phyloP scores from a whole-genome alignment of 2,329 filamentous ascomycete species.

The Macrophomina tecta region DNA sequence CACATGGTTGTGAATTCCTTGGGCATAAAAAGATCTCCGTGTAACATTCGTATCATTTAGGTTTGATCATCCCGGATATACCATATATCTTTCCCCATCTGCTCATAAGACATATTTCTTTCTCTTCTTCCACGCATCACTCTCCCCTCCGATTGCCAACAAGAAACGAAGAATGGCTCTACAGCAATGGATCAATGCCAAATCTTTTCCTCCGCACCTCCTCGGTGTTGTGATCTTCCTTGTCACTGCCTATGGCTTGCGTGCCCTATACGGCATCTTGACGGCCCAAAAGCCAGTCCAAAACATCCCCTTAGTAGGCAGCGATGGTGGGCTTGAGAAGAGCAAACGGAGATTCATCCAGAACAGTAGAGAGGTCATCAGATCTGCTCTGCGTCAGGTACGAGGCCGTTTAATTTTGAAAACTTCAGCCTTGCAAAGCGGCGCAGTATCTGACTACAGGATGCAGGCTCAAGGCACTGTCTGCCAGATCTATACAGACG shows the following conservation, averaged over 20 bases:
- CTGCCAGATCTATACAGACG: constrained; percentile 5
- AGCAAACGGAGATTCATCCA: not conserved
- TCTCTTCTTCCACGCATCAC: too few relatives aligned
- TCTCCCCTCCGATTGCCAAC: not conserved
- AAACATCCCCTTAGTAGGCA: not conserved
- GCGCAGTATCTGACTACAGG: not conserved
- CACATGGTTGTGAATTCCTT: too few relatives aligned
- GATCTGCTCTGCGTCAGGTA: not conserved
- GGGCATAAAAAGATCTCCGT: too few relatives aligned
- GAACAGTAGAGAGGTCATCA: not conserved
- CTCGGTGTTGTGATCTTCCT: not conserved
- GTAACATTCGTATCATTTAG: too few relatives aligned
- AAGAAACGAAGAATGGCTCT: not conserved
- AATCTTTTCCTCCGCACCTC: not conserved
- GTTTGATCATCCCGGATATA: too few relatives aligned
- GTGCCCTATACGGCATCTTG: not conserved
- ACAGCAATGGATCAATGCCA: not conserved
- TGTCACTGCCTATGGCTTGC: not conserved
- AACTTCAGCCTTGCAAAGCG: too few relatives aligned
- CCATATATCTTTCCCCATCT: too few relatives aligned
- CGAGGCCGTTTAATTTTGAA: too few relatives aligned
- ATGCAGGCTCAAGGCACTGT: not conserved
- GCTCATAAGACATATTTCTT: too few relatives aligned
- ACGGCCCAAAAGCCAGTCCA: not conserved
- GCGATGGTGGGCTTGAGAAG: not conserved